phyloP scores from a whole-genome alignment of 768 basidiomycete species.

The Boletus vinaceobasis region DNA sequence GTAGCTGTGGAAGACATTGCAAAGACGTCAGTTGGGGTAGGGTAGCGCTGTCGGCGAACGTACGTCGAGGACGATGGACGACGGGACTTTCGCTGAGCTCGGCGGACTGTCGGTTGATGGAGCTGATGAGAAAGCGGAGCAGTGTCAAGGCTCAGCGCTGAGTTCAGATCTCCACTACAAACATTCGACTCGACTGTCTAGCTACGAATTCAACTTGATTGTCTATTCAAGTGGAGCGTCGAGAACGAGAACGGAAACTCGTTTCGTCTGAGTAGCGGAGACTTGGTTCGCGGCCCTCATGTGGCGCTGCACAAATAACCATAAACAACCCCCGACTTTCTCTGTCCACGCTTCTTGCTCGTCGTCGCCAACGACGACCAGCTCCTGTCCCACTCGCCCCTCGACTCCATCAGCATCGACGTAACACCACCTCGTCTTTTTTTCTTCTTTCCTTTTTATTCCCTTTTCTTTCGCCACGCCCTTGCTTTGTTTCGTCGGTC shows the following conservation, averaged over 20 bases:
- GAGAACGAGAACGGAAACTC: not conserved
- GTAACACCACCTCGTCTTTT: not conserved
- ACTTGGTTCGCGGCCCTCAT: not conserved
- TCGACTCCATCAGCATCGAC: slow-evolving; percentile 12
- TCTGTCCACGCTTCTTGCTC: slow-evolving; percentile 30
- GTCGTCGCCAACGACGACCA: slow-evolving; percentile 33
- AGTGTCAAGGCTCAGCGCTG: slow-evolving; percentile 17
- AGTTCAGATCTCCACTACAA: slow-evolving; percentile 24
- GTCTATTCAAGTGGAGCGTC: not conserved
- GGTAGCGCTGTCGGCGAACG: slow-evolving; percentile 21
- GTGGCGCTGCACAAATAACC: slow-evolving; percentile 24
- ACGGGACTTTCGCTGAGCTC: slow-evolving; percentile 35
- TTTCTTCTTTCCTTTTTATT: slow-evolving; percentile 22
- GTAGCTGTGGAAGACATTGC: slow-evolving; percentile 22
- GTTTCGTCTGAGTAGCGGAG: not conserved
- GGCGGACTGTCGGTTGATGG: slow-evolving; percentile 32
- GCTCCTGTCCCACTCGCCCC: slow-evolving; percentile 23
- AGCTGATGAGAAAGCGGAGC: slow-evolving; percentile 20
- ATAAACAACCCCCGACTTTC: slow-evolving; percentile 25
- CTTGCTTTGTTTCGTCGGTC: not conserved
- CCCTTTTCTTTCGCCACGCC: not conserved
- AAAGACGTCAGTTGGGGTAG: slow-evolving; percentile 24
- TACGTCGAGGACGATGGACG: slow-evolving; percentile 18
- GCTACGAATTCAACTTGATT: not conserved
- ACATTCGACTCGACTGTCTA: slow-evolving; percentile 2